Evolutionary conservation across 176 grass and related monocot genomes (phyloP).

Genomic region (Olyra latifolia): DNA sequence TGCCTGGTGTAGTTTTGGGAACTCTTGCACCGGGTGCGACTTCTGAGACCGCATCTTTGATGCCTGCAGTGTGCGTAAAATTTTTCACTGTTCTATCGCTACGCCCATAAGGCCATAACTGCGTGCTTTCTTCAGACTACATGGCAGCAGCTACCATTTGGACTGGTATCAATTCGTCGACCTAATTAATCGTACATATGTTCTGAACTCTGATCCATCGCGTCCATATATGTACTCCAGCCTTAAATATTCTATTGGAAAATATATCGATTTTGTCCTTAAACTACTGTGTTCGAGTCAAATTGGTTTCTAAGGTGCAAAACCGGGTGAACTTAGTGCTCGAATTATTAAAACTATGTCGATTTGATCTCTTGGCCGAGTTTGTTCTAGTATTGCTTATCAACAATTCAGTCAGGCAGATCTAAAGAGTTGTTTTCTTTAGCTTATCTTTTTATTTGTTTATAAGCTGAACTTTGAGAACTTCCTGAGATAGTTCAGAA

Average conservation of each 20-base stretch:
- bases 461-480: too few relatives aligned
- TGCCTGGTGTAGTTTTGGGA: conserved; percentile 26
- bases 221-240: neutral
- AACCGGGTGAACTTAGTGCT: too few relatives aligned
- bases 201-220: neutral
- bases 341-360: too few relatives aligned
- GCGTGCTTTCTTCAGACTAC: conserved; percentile 13
- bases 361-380: too few relatives aligned
- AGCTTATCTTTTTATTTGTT: too few relatives aligned
- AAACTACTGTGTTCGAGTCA: too few relatives aligned
- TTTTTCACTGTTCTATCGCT: conserved; percentile 24
- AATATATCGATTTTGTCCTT: too few relatives aligned
- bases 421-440: too few relatives aligned
- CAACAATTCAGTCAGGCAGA: too few relatives aligned
- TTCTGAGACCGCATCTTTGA: conserved; percentile 2
- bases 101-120: conserved; percentile 29
- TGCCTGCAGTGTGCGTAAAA: conserved; percentile 1
- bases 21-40: conserved; percentile 18
- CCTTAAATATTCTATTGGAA: neutral
- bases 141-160: conserved; percentile 40
- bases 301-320: too few relatives aligned
- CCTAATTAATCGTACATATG: conserved; percentile 12
- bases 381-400: too few relatives aligned
- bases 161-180: conserved; percentile 57
- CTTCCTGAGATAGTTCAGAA: too few relatives aligned